Evolutionary conservation across 2,329 filamentous ascomycete genomes (phyloP).

Genomic region (Monilinia polystroma): DNA sequence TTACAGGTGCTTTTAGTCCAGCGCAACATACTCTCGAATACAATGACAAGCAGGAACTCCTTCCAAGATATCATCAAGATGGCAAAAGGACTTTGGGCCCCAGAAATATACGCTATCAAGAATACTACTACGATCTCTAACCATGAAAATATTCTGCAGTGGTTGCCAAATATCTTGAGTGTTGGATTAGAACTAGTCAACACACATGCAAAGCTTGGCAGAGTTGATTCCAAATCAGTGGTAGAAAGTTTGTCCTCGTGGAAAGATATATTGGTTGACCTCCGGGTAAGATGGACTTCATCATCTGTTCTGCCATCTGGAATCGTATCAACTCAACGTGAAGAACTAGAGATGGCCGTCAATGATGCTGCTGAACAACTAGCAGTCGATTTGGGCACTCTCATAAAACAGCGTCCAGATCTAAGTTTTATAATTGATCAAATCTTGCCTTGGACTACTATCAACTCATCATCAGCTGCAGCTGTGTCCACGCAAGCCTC

Average conservation of each 20-base stretch:
- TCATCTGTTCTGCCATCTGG: conserved; percentile 52
- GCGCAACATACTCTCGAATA: conserved; percentile 43
- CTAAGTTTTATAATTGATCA: conserved; percentile 66
- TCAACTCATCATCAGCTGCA: conserved; percentile 29
- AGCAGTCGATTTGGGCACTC: conserved; percentile 42
- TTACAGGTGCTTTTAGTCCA: conserved; percentile 65
- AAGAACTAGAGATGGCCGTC: conserved; percentile 30
- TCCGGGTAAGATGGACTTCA: conserved; percentile 45
- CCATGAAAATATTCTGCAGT: conserved; percentile 45
- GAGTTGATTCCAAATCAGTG: conserved; percentile 47
- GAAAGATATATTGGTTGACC: conserved; percentile 48
- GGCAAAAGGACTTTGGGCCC: conserved; percentile 45
- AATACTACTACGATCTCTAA: conserved; percentile 21
- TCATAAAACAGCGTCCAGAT: conserved; percentile 52
- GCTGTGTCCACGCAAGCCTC: conserved; percentile 20
- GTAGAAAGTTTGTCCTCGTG: conserved; percentile 50
- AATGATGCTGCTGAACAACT: conserved; percentile 28
- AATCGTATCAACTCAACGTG: conserved; percentile 47
- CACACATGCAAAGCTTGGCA: conserved; percentile 65
- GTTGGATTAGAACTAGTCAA: conserved; percentile 61
- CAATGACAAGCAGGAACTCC: conserved; percentile 24
- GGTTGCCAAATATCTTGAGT: conserved; percentile 68
- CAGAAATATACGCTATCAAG: conserved; percentile 35
- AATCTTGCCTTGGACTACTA: conserved; percentile 61
- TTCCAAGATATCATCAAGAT: conserved; percentile 34